Evolutionary conservation across 2,329 filamentous ascomycete species (phyloP).

Genomic region (Aspergillus sp.): DNA sequence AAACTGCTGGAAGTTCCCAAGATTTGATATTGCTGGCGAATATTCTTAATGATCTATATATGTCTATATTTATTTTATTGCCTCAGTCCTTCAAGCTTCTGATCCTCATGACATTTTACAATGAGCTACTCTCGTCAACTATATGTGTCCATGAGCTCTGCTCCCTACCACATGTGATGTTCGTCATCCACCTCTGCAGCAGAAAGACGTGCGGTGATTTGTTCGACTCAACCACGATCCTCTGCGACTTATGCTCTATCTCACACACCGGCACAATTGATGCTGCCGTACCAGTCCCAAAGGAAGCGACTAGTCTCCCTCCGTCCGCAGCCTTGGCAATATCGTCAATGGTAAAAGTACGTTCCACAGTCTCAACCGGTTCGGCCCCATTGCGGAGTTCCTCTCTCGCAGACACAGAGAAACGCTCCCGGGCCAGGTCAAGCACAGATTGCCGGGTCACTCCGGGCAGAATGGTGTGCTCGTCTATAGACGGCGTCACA

Average conservation of each 20-base stretch:
- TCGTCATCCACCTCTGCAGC: neutral
- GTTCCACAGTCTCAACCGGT: neutral
- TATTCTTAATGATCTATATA: too few relatives aligned
- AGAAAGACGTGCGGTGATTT: neutral
- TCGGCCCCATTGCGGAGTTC: too few relatives aligned
- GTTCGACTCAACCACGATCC: neutral
- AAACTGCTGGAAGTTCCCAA: too few relatives aligned
- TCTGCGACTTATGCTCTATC: neutral
- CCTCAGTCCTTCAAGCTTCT: too few relatives aligned
- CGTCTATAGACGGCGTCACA: slow-evolving; percentile 74
- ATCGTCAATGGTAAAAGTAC: slow-evolving; percentile 1
- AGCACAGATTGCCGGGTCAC: slow-evolving; percentile 66
- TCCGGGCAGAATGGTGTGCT: slow-evolving; percentile 76
- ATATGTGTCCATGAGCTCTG: neutral
- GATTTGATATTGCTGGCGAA: too few relatives aligned
- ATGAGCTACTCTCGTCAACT: too few relatives aligned
- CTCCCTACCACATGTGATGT: neutral
- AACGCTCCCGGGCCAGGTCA: slow-evolving; percentile 2
- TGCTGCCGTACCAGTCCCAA: slow-evolving; percentile 1
- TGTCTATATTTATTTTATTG: too few relatives aligned
- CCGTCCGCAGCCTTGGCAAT: neutral
- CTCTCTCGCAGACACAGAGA: too few relatives aligned
- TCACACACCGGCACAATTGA: neutral
- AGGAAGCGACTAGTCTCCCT: neutral
- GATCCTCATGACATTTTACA: too few relatives aligned